phyloP scores from a whole-genome alignment of 257 asterid species.

The Lycium ferocissimum region DNA sequence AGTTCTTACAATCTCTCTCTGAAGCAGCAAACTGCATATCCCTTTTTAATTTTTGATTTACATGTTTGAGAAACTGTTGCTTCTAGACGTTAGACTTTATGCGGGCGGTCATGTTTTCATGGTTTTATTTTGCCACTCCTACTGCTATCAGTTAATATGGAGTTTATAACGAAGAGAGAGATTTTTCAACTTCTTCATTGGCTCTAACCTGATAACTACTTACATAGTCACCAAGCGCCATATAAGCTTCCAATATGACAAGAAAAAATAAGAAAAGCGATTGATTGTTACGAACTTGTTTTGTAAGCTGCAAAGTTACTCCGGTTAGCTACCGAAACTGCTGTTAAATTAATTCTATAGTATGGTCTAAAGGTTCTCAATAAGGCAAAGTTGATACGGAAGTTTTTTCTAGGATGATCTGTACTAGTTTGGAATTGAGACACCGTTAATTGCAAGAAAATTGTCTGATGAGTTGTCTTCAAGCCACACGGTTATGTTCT shows the following conservation, averaged over 20 bases:
- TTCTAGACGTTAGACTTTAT: background rate
- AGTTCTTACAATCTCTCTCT: background rate
- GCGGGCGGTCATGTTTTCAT: background rate
- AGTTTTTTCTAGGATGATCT: background rate
- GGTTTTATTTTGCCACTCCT: background rate
- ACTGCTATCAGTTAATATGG: too few species aligned
- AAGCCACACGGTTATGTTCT: background rate
- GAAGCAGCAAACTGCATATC: too few species aligned
- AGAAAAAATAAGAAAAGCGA: background rate
- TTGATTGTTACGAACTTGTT: background rate
- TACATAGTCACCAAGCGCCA: background rate
- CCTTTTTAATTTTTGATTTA: too few species aligned
- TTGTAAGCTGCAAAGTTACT: background rate
- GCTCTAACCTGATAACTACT: background rate
- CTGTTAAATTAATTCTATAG: background rate
- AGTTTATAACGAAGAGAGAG: background rate
- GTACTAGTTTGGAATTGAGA: background rate
- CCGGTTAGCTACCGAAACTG: background rate
- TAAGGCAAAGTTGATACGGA: background rate
- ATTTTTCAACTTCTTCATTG: background rate
- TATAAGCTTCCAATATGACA: background rate
- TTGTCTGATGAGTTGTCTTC: background rate
- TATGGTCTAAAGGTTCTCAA: background rate
- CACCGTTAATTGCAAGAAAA: background rate
- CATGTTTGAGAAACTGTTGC: background rate